Evolutionary conservation across 805 yeast species (phyloP).

Genomic region (Tetrapisispora taiwanensis): DNA sequence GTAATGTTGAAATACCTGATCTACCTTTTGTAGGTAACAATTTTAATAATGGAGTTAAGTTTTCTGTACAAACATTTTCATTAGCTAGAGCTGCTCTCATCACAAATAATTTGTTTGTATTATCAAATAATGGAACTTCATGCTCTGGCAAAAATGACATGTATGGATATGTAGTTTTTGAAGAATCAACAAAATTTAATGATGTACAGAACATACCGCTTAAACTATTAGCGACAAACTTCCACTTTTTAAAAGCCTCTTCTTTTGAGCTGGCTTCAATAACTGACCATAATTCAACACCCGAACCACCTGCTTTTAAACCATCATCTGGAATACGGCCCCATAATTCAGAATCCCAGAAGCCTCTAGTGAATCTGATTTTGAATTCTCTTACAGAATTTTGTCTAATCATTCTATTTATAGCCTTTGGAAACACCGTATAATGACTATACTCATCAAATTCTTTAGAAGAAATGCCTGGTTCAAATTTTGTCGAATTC

Average conservation of each 20-base stretch:
- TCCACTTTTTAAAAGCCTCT: constrained; percentile 61
- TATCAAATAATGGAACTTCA: constrained; percentile 22
- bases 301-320: constrained; percentile 73
- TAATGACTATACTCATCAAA: constrained; percentile 37
- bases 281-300: constrained; percentile 87
- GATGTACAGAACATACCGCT: constrained; percentile 95
- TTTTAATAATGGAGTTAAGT: constrained; percentile 85
- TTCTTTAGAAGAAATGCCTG: constrained; percentile 17
- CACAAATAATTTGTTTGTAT: constrained; percentile 37
- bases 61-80: constrained; percentile 95
- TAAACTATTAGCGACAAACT: constrained; percentile 55
- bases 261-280: constrained; percentile 51
- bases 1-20: constrained; percentile 72
- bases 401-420: constrained; percentile 63
- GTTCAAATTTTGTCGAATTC: constrained; percentile 38
- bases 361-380: constrained; percentile 82
- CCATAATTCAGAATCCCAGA: constrained; percentile 89
- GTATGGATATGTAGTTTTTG: constrained; percentile 63
- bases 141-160: constrained; percentile 26
- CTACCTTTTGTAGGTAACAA: constrained; percentile 86
- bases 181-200: constrained; percentile 72
- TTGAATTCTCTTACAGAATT: constrained; percentile 69
- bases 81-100: constrained; percentile 84
- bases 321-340: constrained; percentile 75
- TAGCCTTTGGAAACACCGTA: constrained; percentile 64